Evolutionary conservation across 495 filamentous ascomycete species (phyloP), one percentile per base, ranked within the genome.

Genomic region (Rostrohypoxylon terebratum): DNA sequence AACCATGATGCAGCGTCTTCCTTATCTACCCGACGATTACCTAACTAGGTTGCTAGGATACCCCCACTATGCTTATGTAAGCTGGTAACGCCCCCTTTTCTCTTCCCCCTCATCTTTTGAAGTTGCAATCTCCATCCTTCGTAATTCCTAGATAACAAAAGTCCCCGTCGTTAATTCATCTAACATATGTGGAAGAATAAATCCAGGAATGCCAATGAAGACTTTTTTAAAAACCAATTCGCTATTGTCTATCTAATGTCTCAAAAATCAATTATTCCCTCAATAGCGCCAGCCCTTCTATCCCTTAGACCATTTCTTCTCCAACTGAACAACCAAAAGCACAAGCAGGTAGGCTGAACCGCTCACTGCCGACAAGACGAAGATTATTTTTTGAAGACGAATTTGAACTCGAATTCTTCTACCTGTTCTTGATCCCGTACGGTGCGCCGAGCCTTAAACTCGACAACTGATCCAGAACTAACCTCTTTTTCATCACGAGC

Each of bases 21-120:
- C 31, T 59, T 66, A 66, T 66, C 63, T 53, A 51, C 8, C 18
- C 50, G 16, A 54, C 16, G 2, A 33, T 54, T 23, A 48, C n/a
- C n/a, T n/a, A n/a, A n/a, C n/a, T n/a, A n/a, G n/a, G n/a, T n/a
- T n/a, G 23, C 45, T 18, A 23, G 16, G 7, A 20, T 25, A 42
- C 38, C 23, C 20, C 23, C 47, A 51, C 20, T 20, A 14, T 28
- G 20, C 4, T 45, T 45, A 45, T 45, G 16, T 45, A 45, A 45
- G n/a, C 9, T 6, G 13, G 6, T 18, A 1, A 20, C 42, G 11
- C 40, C 40, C 36, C 40, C 14, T 44, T 44, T 42, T 42, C 38
- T 20, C 42, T 45, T 0, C 42, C 42, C n/a, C 16, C 42, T 16
- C n/a, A 7, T 5, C n/a, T 45, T 7, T 45, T 16, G 13, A 38